A percentile compares a stretch with the other conserved stretches of the same genome.
Evolutionary conservation across 2,329 filamentous ascomycete genomes (phyloP).

Genomic region (Penicillium freii): DNA sequence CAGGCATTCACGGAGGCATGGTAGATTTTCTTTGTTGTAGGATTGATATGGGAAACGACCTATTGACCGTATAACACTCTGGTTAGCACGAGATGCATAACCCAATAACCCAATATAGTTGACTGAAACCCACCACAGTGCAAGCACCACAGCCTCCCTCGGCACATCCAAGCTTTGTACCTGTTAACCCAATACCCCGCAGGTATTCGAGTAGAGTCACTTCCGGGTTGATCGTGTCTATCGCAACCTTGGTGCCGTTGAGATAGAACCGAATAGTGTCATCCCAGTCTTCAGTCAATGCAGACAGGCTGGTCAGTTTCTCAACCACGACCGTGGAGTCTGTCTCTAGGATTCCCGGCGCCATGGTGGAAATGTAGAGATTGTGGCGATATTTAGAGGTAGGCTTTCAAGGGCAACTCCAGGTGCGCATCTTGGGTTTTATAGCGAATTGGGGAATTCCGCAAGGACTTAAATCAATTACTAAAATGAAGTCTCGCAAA

Average conservation of each 20-base stretch:
- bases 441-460: background rate
- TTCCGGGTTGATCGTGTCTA: slow-evolving; percentile 88
- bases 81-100: slow-evolving; percentile 18
- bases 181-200: slow-evolving; percentile 86
- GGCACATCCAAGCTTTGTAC: slow-evolving; percentile 93
- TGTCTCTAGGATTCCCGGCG: slow-evolving; percentile 54
- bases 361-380: slow-evolving; percentile 46
- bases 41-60: slow-evolving; percentile 88
- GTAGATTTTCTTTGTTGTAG: slow-evolving; percentile 87
- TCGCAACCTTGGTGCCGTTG: slow-evolving; percentile 83
- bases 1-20: slow-evolving; percentile 97
- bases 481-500: background rate
- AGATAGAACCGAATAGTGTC: slow-evolving; percentile 90
- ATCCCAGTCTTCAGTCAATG: slow-evolving; percentile 74
- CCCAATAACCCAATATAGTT: background rate
- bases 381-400: background rate
- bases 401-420: background rate
- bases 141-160: slow-evolving; percentile 97
- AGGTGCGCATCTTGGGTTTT: slow-evolving; percentile 11
- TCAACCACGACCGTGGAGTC: slow-evolving; percentile 46
- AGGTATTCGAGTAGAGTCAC: slow-evolving; percentile 90
- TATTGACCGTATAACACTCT: slow-evolving; percentile 27
- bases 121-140: slow-evolving; percentile 63
- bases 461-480: slow-evolving; percentile 18
- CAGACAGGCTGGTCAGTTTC: slow-evolving; percentile 50